phyloP scores from a whole-genome alignment of 257 asterid genomes.

The Solanum chmielewskii region DNA sequence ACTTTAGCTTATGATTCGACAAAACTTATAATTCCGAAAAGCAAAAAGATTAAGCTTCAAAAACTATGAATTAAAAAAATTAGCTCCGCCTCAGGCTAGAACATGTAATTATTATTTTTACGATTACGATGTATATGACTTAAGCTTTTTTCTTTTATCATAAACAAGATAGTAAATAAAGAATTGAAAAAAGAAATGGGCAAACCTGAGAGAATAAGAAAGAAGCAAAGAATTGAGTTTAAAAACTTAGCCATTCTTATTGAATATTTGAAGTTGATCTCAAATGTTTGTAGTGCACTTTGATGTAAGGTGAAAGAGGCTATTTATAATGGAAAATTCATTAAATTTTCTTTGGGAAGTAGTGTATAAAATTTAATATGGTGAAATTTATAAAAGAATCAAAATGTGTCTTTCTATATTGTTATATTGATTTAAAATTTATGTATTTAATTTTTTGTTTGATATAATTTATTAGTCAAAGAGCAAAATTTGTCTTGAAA shows the following conservation, averaged over 20 bases:
- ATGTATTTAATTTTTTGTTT: neutral
- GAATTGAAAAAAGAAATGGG: neutral
- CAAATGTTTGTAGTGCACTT: neutral
- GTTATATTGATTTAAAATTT: neutral
- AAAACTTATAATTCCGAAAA: neutral
- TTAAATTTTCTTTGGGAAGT: neutral
- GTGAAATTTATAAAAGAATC: neutral
- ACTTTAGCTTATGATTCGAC: neutral
- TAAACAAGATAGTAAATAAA: neutral
- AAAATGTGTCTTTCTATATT: neutral
- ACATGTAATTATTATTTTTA: neutral
- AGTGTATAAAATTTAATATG: neutral
- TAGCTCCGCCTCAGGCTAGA: neutral
- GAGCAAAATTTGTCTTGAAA: neutral
- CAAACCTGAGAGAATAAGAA: neutral
- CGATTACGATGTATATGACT: neutral
- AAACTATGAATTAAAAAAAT: neutral
- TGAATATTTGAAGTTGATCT: neutral
- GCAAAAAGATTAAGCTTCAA: neutral
- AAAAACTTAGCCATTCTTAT: neutral
- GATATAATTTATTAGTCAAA: neutral
- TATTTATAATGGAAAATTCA: neutral
- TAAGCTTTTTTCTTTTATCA: neutral
- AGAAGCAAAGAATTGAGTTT: neutral
- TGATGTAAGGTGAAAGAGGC: neutral